These are phyloP conservation scores for Eurotiales sp. DNA, from an alignment of 2,329 filamentous ascomycete species.

Conservation along the genomic window DNA sequence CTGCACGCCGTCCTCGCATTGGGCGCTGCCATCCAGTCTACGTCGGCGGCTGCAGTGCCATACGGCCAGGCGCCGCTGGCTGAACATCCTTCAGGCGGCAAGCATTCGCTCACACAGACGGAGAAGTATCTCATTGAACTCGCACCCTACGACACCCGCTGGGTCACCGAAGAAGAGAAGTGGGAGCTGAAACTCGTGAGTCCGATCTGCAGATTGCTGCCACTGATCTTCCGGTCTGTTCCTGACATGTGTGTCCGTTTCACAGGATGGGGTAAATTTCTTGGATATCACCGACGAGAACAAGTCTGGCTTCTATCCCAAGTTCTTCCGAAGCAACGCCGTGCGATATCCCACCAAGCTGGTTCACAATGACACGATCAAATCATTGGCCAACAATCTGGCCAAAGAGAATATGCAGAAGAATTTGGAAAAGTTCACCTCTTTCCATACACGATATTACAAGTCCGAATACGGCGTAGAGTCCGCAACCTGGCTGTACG, in stretches of 20 bases:
- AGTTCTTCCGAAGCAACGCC: slow-evolving; percentile 34
- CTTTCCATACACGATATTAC: slow-evolving; percentile 57
- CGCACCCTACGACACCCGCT: slow-evolving; percentile 74
- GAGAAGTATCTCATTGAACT: slow-evolving; percentile 76
- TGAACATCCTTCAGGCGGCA: not conserved
- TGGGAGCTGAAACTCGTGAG: slow-evolving; percentile 79
- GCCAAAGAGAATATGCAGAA: slow-evolving; percentile 71
- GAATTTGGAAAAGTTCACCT: slow-evolving; percentile 69
- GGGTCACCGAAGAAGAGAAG: slow-evolving; percentile 93
- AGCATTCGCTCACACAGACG: not conserved
- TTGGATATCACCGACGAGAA: slow-evolving; percentile 80
- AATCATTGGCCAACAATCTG: slow-evolving; percentile 63
- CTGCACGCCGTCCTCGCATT: slow-evolving; percentile 7
- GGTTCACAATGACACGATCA: slow-evolving; percentile 62
- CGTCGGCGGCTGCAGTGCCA: slow-evolving; percentile 10
- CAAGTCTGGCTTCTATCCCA: slow-evolving; percentile 59
- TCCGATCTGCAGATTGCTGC: not conserved
- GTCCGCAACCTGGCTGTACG: slow-evolving; percentile 82
- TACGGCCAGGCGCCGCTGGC: slow-evolving; percentile 8
- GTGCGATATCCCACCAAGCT: slow-evolving; percentile 66
- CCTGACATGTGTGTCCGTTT: not conserved
- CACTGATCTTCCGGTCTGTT: not conserved
- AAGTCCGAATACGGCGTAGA: slow-evolving; percentile 66
- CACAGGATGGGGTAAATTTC: slow-evolving; percentile 76
- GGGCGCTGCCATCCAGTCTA: slow-evolving; percentile 9